These are phyloP conservation scores for Apiosordaria backusii DNA, from an alignment of 495 filamentous ascomycete genomes.

Conservation along the genomic window DNA sequence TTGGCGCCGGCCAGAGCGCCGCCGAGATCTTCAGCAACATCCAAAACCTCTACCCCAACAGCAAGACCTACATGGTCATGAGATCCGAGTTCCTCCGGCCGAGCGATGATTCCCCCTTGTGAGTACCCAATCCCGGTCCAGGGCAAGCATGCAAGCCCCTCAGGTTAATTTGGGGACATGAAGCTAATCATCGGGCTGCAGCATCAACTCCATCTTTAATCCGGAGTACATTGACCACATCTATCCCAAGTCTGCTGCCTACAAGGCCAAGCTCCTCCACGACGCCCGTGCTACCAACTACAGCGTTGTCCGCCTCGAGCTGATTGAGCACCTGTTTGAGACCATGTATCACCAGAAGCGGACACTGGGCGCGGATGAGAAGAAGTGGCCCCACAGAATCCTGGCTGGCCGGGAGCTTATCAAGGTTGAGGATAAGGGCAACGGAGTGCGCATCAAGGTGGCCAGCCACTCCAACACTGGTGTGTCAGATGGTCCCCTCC, in stretches of 20 bases:
- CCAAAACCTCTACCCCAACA: constrained; percentile 75
- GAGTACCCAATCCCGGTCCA: constrained; percentile 34
- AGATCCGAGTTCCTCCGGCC: constrained; percentile 75
- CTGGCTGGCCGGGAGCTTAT: constrained; percentile 61
- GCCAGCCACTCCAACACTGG: constrained; percentile 39
- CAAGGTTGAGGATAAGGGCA: constrained; percentile 49
- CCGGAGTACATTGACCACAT: constrained; percentile 73
- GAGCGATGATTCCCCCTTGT: constrained; percentile 96
- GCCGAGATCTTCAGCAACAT: constrained; percentile 94
- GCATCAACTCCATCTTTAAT: constrained; percentile 96
- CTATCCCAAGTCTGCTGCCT: constrained; percentile 58
- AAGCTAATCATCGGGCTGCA: constrained; percentile 33
- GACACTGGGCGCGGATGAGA: constrained; percentile 59
- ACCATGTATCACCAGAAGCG: constrained; percentile 80
- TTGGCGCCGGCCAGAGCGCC: constrained; percentile 88
- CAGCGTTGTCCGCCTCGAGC: constrained; percentile 79
- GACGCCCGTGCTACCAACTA: constrained; percentile 84
- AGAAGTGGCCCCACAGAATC: constrained; percentile 77
- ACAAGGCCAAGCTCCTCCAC: constrained; percentile 59
- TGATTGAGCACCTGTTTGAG: constrained; percentile 84
- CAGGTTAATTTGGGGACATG: neutral
- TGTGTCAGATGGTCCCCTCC: constrained; percentile 29
- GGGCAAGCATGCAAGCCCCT: neutral
- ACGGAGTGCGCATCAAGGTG: constrained; percentile 39
- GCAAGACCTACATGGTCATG: constrained; percentile 72